These are phyloP conservation scores for Cucurbita ficifolia DNA, from an alignment of 306 rosid species.

Conservation along the genomic window DNA sequence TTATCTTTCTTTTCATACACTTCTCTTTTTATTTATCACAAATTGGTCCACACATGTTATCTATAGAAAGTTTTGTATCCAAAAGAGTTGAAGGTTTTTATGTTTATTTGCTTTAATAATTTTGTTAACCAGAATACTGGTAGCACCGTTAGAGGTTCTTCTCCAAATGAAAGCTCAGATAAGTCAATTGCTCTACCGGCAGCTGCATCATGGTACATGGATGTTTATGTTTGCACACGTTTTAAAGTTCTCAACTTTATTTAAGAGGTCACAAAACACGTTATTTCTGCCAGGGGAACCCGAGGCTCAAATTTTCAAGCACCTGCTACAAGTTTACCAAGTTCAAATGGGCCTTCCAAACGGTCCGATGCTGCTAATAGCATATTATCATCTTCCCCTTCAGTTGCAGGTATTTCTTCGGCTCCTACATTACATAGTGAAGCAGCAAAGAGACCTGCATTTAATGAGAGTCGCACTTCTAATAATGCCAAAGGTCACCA, in stretches of 20 bases:
- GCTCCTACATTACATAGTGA: slow-evolving; percentile 27
- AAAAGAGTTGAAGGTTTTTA: background rate
- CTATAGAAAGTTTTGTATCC: background rate
- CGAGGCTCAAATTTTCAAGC: slow-evolving; percentile 42
- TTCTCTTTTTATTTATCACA: background rate
- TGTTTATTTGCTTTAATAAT: background rate
- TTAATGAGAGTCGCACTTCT: slow-evolving; percentile 21
- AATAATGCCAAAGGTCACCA: slow-evolving; percentile 16
- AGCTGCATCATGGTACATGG: slow-evolving; percentile 56
- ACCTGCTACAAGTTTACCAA: slow-evolving; percentile 19
- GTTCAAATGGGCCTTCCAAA: slow-evolving; percentile 43
- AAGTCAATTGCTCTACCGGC: slow-evolving; percentile 47
- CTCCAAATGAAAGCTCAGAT: slow-evolving; percentile 55
- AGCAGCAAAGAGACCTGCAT: slow-evolving; percentile 20
- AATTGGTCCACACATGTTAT: background rate
- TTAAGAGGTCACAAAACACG: slow-evolving; percentile 4
- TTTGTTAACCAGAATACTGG: slow-evolving; percentile 36
- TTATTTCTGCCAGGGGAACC: slow-evolving; percentile 39
- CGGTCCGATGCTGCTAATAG: slow-evolving; percentile 33
- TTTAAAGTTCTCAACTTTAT: background rate
- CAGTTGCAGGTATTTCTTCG: slow-evolving; percentile 30
- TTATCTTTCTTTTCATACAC: background rate
- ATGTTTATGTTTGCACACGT: slow-evolving; percentile 5
- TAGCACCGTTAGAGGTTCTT: slow-evolving; percentile 34
- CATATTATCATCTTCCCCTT: slow-evolving; percentile 30